These are phyloP conservation scores for Plectranthus barbatus DNA, from an alignment of 257 asterid species.

Conservation along the genomic window DNA sequence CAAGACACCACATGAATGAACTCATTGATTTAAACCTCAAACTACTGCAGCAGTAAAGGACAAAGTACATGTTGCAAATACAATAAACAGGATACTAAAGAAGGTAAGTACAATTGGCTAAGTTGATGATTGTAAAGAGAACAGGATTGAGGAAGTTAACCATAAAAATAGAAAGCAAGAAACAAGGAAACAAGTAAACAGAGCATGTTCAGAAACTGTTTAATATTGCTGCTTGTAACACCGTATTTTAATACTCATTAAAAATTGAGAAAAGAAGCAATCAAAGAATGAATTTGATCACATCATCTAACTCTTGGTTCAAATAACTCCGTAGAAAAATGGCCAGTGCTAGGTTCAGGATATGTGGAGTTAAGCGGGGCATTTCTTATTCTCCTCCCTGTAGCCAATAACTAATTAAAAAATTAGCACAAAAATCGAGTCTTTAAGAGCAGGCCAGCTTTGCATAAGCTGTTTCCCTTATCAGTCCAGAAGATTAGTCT, in stretches of 20 bases:
- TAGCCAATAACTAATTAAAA: background rate
- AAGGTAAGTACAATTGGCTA: background rate
- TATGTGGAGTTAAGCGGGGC: background rate
- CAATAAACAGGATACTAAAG: background rate
- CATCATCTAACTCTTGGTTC: background rate
- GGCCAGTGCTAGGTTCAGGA: background rate
- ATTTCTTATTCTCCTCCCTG: background rate
- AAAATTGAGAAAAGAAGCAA: background rate
- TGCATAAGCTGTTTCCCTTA: background rate
- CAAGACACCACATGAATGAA: background rate
- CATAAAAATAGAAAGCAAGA: too few species aligned
- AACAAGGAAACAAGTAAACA: background rate
- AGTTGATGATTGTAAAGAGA: background rate
- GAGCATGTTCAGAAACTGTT: slow-evolving; percentile 1
- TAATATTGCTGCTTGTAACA: background rate
- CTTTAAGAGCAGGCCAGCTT: slow-evolving; percentile 14
- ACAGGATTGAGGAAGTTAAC: too few species aligned
- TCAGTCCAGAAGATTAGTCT: background rate
- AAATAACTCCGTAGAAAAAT: background rate
- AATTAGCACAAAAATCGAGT: background rate
- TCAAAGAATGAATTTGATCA: background rate
- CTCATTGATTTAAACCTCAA: background rate
- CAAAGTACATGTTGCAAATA: background rate
- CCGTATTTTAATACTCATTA: background rate
- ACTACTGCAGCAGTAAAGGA: background rate